Percentiles rank a stretch among this genome's conserved stretches.
Evolutionary conservation across 371 early-diverging fungal species (phyloP).

Genomic region (Apophysomyces trapeziformis): DNA sequence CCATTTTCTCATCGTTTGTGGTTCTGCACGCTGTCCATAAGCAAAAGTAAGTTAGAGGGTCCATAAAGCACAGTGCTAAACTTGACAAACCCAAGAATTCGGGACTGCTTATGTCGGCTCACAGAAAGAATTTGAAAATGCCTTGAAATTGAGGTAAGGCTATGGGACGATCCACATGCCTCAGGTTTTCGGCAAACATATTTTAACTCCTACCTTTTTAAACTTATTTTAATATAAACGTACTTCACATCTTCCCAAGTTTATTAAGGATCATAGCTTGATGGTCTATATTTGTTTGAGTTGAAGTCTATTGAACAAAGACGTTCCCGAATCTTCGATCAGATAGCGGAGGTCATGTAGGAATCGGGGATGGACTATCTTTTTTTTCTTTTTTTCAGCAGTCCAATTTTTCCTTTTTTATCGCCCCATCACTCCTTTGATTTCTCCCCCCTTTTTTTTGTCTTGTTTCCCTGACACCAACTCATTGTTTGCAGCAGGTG

Average conservation of each 20-base stretch:
- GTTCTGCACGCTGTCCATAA: too few species aligned
- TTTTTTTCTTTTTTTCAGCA: slow-evolving; percentile 10
- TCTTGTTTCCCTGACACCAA: not conserved
- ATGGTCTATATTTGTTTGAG: not conserved
- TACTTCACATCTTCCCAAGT: not conserved
- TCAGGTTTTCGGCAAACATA: too few species aligned
- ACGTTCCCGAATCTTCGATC: slow-evolving; percentile 4
- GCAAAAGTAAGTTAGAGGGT: too few species aligned
- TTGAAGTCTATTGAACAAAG: not conserved
- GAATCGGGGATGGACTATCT: not conserved
- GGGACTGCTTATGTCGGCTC: too few species aligned
- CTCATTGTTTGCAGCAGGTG: slow-evolving; percentile 1
- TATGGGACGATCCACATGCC: too few species aligned
- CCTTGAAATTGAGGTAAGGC: too few species aligned
- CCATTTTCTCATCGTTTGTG: too few species aligned
- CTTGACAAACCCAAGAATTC: too few species aligned
- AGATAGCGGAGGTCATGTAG: not conserved
- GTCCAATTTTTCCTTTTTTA: slow-evolving; percentile 7
- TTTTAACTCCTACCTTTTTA: too few species aligned
- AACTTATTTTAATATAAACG: not conserved
- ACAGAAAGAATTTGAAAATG: too few species aligned
- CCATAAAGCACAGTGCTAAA: too few species aligned
- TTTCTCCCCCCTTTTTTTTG: slow-evolving; percentile 9
- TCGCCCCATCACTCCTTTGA: not conserved
- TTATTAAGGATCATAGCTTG: not conserved